Percentiles rank a stretch among this genome's conserved stretches.
Evolutionary conservation across 768 basidiomycete species (phyloP).

Genomic region (Saitozyma sp.): DNA sequence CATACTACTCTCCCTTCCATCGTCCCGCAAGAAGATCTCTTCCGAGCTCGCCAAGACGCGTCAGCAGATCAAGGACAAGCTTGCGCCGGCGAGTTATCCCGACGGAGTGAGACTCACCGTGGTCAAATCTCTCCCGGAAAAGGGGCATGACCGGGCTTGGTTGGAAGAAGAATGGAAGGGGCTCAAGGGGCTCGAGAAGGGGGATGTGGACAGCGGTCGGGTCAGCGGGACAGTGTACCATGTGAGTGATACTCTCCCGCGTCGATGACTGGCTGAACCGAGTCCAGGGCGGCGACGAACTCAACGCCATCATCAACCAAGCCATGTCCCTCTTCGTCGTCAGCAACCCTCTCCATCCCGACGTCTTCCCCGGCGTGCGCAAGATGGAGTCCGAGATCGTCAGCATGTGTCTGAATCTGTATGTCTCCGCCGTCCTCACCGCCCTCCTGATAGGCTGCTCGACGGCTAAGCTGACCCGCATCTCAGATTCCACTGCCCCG

Average conservation of each 20-base stretch:
- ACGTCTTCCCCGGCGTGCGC: slow-evolving; percentile 79
- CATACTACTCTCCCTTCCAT: slow-evolving; percentile 44
- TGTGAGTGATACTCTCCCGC: slow-evolving; percentile 24
- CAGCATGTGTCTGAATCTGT: slow-evolving; percentile 76
- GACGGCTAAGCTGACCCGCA: slow-evolving; percentile 3
- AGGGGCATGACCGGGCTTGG: slow-evolving; percentile 44
- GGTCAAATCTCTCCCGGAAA: slow-evolving; percentile 30
- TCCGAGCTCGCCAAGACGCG: slow-evolving; percentile 38
- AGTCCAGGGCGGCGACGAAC: slow-evolving; percentile 68
- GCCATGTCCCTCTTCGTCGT: slow-evolving; percentile 80
- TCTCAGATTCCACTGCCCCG: slow-evolving; percentile 69
- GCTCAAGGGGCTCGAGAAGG: slow-evolving; percentile 44
- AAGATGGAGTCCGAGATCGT: slow-evolving; percentile 98
- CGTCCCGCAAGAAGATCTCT: slow-evolving; percentile 32
- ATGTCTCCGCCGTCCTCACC: slow-evolving; percentile 15
- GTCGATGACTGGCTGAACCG: slow-evolving; percentile 4
- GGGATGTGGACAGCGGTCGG: slow-evolving; percentile 42
- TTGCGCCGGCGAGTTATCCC: slow-evolving; percentile 37
- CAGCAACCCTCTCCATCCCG: slow-evolving; percentile 88
- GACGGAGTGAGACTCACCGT: slow-evolving; percentile 29
- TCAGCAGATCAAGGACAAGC: slow-evolving; percentile 33
- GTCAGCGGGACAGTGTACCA: slow-evolving; percentile 52
- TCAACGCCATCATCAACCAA: slow-evolving; percentile 72
- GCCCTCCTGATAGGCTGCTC: slow-evolving; percentile 22
- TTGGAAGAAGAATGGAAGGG: slow-evolving; percentile 43